phyloP scores from a whole-genome alignment of 169 alveolate genomes.

The Eimeria brunetti region DNA sequence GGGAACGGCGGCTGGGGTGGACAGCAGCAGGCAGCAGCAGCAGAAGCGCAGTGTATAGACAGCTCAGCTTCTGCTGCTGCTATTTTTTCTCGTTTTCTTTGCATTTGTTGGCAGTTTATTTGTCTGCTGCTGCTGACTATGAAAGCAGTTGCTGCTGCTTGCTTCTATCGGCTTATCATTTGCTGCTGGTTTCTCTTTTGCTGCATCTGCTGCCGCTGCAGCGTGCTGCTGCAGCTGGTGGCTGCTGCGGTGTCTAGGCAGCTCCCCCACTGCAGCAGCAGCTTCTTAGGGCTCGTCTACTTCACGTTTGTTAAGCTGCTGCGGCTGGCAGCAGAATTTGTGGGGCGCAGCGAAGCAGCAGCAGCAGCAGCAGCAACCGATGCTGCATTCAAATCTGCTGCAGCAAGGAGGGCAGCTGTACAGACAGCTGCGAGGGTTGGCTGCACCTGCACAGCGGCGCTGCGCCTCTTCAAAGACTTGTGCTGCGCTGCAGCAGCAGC shows the following conservation, averaged over 20 bases:
- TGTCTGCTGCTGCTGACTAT: neutral
- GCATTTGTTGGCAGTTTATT: neutral
- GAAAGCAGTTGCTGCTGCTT: neutral
- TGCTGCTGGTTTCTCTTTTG: neutral
- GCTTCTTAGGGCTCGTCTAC: too few relatives aligned
- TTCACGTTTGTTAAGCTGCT: neutral
- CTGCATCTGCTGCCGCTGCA: slow-evolving; percentile 11
- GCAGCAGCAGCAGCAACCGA: slow-evolving; percentile 5
- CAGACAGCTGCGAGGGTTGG: slow-evolving; percentile 48
- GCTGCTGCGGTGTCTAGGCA: neutral
- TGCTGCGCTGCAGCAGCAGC: neutral
- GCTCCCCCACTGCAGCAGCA: neutral
- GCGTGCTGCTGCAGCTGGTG: neutral
- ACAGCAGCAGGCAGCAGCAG: neutral
- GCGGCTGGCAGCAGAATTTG: neutral
- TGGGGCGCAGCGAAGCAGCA: slow-evolving; percentile 4
- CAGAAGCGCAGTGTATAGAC: neutral
- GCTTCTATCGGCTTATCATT: neutral
- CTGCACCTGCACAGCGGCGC: neutral
- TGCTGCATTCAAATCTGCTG: neutral
- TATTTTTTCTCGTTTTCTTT: neutral
- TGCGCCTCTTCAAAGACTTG: neutral
- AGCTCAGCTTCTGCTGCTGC: neutral
- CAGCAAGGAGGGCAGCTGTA: slow-evolving; percentile 41
- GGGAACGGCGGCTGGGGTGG: neutral